Base-by-base conservation (phyloP, 2,329 filamentous ascomycete genomes). In the Fusarium sulawesiense region DNA sequence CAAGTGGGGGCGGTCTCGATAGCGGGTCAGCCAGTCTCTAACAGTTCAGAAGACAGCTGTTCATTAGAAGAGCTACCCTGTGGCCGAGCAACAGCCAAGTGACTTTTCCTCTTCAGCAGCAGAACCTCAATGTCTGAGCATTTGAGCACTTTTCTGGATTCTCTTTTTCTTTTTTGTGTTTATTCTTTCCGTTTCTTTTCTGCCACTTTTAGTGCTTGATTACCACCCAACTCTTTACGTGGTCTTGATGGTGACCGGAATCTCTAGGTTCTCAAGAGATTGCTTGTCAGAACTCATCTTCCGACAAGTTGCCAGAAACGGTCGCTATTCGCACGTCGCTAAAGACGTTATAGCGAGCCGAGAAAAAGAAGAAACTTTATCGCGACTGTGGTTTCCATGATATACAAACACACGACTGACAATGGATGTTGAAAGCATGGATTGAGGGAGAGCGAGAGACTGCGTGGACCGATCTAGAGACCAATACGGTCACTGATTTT, bases 401-500 rank as follows among this genome's bases (percentile, higher is more conserved):
- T 37, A 37, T 12, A 12, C 3, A n/a, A 7, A 37, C 34, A 4
- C 10, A 10, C 34, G 18, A 37, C 9, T 11, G 10, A 37, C 18
- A 1, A n/a, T 7, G 6, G 9, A n/a, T n/a, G 16, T n/a, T 37
- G 16, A 4, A 6, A 12, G 9, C 2, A 29, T 7, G 29, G 30
- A 30, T 18, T 20, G 0, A 6, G 4, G 4, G 14, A 14, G n/a
- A 4, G 7, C 8, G n/a, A 3, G 10, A 32, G 6, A n/a, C 14
- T 7, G 5, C 4, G 2, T 30, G 41, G 3, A 30, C 12, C 18
- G 4, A 45, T 20, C 6, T 50, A 62, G 30, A 0, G 5, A 7
- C 10, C 2, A 13, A 27, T 53, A 53, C 13, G 2, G 4, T 1
- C 4, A 5, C 3, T 41, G 0, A 18, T 4, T 4, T 14, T 16